Conservation (phyloP, 441 rosid genomes). For the Brassica hybrid region DNA sequence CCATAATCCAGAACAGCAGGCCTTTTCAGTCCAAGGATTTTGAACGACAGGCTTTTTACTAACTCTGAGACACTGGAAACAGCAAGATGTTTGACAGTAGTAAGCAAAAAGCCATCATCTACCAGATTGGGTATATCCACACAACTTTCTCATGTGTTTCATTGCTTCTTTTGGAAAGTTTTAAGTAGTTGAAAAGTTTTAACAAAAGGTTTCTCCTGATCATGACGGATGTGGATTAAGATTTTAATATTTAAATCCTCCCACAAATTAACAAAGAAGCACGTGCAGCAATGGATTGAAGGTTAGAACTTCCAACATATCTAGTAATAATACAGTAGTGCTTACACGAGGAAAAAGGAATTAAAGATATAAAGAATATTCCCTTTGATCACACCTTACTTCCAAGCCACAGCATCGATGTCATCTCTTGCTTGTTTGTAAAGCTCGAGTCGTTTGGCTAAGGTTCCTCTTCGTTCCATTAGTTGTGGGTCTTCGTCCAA, state of each 20-base stretch:
- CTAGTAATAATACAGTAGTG: slow-evolving; percentile 8
- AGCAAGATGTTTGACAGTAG: background rate
- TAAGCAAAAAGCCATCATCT: background rate
- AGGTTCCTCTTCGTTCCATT: slow-evolving; percentile 77
- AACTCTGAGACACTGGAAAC: background rate
- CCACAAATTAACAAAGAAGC: too few species aligned
- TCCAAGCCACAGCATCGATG: slow-evolving; percentile 95
- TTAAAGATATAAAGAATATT: slow-evolving; percentile 29
- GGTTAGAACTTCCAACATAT: too few species aligned
- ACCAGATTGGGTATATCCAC: slow-evolving; percentile 30
- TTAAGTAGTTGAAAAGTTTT: slow-evolving; percentile 5
- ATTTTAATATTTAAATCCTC: too few species aligned
- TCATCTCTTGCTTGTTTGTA: slow-evolving; percentile 97
- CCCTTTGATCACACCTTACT: slow-evolving; percentile 46
- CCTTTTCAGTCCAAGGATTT: background rate
- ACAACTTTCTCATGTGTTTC: slow-evolving; percentile 25
- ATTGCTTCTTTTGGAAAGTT: slow-evolving; percentile 12
- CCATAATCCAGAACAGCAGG: slow-evolving; percentile 15
- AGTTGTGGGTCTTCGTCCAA: slow-evolving; percentile 96
- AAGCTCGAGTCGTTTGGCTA: slow-evolving; percentile 90
- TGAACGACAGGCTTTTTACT: background rate
- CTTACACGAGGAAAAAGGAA: slow-evolving; percentile 13
- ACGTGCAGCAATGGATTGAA: slow-evolving; percentile 9
- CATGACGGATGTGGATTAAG: background rate
- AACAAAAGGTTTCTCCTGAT: background rate